phyloP scores from a whole-genome alignment of 495 filamentous ascomycete species.

The Hypomontagnella monticulosa region DNA sequence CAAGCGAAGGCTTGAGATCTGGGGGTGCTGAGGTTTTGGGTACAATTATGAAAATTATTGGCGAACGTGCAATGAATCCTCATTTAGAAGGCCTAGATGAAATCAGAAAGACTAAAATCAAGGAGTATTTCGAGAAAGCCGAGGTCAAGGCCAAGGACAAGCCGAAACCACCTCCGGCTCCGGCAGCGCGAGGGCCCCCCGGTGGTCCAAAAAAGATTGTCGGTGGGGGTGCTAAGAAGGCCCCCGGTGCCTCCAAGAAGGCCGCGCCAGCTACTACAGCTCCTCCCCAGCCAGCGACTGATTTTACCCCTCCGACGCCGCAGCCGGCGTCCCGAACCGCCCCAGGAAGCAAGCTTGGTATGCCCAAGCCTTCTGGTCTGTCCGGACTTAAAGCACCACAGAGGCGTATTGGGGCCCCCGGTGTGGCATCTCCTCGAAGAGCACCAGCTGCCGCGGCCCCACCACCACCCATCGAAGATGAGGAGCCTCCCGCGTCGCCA shows the following conservation, averaged over 20 bases:
- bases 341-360: slow-evolving; percentile 68
- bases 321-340: slow-evolving; percentile 69
- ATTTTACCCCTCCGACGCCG: slow-evolving; percentile 59
- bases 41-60: slow-evolving; percentile 98
- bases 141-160: slow-evolving; percentile 98
- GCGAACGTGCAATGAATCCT: slow-evolving; percentile 94
- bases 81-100: slow-evolving; percentile 96
- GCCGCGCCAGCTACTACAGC: slow-evolving; percentile 52
- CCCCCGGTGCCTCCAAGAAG: slow-evolving; percentile 54
- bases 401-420: slow-evolving; percentile 68
- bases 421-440: slow-evolving; percentile 70
- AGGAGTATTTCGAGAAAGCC: slow-evolving; percentile 90
- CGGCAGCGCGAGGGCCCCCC: slow-evolving; percentile 67
- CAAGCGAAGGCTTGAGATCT: slow-evolving; percentile 81
- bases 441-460: slow-evolving; percentile 63
- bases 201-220: slow-evolving; percentile 60
- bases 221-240: slow-evolving; percentile 58
- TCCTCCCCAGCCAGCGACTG: slow-evolving; percentile 54
- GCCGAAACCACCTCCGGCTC: slow-evolving; percentile 83
- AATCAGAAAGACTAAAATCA: slow-evolving; percentile 94
- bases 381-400: slow-evolving; percentile 75
- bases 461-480: slow-evolving; percentile 60
- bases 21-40: slow-evolving; percentile 92
- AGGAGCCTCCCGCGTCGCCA: slow-evolving; percentile 67
- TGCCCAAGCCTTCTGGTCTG: slow-evolving; percentile 74